These are phyloP conservation scores for Pelargonium cotyledonis DNA, from an alignment of 441 rosid genomes.

Conservation along the genomic window DNA sequence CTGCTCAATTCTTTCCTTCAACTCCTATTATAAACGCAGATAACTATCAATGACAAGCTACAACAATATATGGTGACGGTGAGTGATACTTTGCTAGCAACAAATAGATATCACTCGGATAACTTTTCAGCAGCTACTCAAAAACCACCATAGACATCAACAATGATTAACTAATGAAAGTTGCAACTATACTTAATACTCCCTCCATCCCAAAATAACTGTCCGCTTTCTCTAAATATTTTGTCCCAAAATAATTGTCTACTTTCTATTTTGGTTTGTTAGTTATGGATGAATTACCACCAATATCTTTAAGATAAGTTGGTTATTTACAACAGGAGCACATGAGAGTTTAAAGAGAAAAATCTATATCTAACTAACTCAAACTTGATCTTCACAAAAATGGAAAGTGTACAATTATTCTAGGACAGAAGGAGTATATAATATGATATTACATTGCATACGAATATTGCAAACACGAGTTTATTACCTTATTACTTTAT, in stretches of 20 bases:
- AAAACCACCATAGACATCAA: neutral
- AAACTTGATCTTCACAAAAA: too few relatives aligned
- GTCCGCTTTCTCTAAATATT: too few relatives aligned
- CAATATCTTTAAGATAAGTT: too few relatives aligned
- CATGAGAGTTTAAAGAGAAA: too few relatives aligned
- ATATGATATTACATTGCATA: neutral
- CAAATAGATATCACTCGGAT: neutral
- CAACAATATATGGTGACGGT: neutral
- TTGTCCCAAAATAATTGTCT: too few relatives aligned
- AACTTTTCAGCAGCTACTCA: neutral
- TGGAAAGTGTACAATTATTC: too few relatives aligned
- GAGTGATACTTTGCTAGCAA: neutral
- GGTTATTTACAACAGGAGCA: too few relatives aligned
- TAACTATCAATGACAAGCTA: conserved; percentile 2
- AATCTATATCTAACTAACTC: too few relatives aligned
- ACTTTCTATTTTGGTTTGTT: too few relatives aligned
- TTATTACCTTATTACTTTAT: neutral
- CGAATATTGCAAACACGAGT: neutral
- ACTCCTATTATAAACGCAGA: conserved; percentile 41
- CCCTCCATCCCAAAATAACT: too few relatives aligned
- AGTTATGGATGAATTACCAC: too few relatives aligned
- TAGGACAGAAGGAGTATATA: neutral
- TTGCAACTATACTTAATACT: neutral
- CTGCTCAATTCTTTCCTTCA: conserved; percentile 70
- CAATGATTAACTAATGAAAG: neutral